Evolutionary conservation across 306 rosid species (phyloP).

Genomic region (Delonix regia): DNA sequence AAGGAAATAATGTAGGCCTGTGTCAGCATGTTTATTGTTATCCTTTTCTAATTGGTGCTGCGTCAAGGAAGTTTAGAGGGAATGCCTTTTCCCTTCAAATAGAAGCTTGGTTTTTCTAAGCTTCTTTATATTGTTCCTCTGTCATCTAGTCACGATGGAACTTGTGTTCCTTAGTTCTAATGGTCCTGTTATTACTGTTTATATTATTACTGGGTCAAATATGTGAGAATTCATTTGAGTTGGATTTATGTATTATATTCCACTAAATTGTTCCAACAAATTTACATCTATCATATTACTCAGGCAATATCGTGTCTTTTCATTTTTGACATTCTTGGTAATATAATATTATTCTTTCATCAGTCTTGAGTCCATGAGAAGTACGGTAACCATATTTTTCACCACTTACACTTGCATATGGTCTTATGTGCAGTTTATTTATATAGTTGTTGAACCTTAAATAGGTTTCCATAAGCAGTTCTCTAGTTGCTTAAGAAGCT

Average conservation of each 20-base stretch:
- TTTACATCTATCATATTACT: slow-evolving; percentile 8
- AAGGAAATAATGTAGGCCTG: background rate
- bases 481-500: background rate
- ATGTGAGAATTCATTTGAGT: slow-evolving; percentile 3
- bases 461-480: slow-evolving; percentile 2
- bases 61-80: background rate
- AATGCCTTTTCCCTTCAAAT: background rate
- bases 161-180: background rate
- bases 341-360: background rate
- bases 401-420: background rate
- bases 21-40: background rate
- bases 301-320: background rate
- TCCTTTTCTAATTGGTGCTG: background rate
- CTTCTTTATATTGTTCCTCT: background rate
- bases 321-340: background rate
- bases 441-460: background rate
- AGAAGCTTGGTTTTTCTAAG: background rate
- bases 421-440: background rate
- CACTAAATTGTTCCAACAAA: background rate
- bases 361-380: background rate
- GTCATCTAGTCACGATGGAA: background rate
- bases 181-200: background rate
- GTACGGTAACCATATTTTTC: background rate
- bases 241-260: background rate
- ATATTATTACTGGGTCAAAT: background rate